Conservation (phyloP, 805 yeast genomes). For the Metschnikowia cerradonensis region DNA sequence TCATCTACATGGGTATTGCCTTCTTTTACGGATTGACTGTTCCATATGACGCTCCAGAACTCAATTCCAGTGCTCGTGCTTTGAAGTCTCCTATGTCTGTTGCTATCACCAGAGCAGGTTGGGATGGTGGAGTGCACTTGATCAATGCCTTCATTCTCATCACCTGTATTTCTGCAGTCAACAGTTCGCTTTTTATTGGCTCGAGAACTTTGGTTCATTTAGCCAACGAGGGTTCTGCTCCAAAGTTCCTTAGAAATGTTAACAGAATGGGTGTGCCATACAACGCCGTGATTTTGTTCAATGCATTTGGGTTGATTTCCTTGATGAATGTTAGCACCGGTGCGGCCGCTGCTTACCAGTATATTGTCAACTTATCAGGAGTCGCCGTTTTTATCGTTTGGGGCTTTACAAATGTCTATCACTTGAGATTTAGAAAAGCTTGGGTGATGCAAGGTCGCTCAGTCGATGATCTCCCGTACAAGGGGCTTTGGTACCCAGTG, state of each 20-base stretch:
- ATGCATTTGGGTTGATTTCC: conserved; percentile 52
- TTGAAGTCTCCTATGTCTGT: conserved; percentile 42
- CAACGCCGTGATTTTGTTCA: conserved; percentile 52
- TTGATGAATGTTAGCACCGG: conserved; percentile 56
- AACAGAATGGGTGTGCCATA: conserved; percentile 62
- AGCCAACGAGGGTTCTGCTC: conserved; percentile 60
- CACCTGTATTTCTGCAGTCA: conserved; percentile 66
- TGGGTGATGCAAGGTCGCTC: conserved; percentile 37
- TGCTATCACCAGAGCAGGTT: conserved; percentile 39
- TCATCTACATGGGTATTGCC: conserved; percentile 51
- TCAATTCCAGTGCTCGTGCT: conserved; percentile 34
- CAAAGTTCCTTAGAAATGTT: conserved; percentile 48
- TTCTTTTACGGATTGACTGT: conserved; percentile 58
- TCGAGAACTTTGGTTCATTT: conserved; percentile 63
- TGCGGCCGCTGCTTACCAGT: conserved; percentile 55
- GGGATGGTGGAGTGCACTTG: conserved; percentile 46
- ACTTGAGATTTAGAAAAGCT: conserved; percentile 51
- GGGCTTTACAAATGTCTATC: conserved; percentile 56
- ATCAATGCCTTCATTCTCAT: conserved; percentile 59
- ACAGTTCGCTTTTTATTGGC: conserved; percentile 65
- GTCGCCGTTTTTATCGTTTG: conserved; percentile 67
- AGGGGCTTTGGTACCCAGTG: conserved; percentile 45
- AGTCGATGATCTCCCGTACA: conserved; percentile 32
- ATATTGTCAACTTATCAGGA: conserved; percentile 61
- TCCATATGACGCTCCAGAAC: conserved; percentile 49